Evolutionary conservation across 2,329 filamentous ascomycete genomes (phyloP).

Genomic region (Penicillium thymicola): DNA sequence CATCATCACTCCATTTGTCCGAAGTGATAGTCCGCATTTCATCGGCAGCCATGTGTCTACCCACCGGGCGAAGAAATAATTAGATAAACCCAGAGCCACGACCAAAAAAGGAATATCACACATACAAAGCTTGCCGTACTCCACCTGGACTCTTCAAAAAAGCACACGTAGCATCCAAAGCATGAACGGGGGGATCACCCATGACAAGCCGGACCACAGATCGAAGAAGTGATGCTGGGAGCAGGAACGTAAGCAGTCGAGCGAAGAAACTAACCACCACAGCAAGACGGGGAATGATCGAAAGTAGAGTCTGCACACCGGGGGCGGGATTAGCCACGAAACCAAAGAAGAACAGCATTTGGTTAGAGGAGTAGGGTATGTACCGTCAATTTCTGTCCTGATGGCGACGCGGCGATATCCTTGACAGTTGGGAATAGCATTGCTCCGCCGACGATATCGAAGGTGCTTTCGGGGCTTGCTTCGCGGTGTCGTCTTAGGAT

Average conservation of each 20-base stretch:
- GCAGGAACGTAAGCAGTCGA: constrained; percentile 41
- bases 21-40: constrained; percentile 57
- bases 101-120: constrained; percentile 6
- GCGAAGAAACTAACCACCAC: constrained; percentile 39
- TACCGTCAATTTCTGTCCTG: constrained; percentile 53
- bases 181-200: constrained; percentile 37
- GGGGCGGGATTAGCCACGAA: not conserved
- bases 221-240: constrained; percentile 43
- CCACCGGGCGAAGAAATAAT: not conserved
- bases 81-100: not conserved
- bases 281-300: constrained; percentile 39
- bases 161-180: constrained; percentile 47
- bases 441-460: constrained; percentile 52
- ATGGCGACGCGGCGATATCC: constrained; percentile 64
- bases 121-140: constrained; percentile 54
- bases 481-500: constrained; percentile 58
- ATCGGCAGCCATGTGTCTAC: constrained; percentile 54
- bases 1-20: constrained; percentile 57
- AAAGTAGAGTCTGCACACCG: constrained; percentile 27
- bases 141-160: constrained; percentile 51
- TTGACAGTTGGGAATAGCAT: constrained; percentile 72
- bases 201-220: constrained; percentile 44
- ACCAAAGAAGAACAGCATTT: not conserved
- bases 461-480: constrained; percentile 13
- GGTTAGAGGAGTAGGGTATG: constrained; percentile 13